These are phyloP conservation scores for Lophiotrema nucula DNA, from an alignment of 495 filamentous ascomycete genomes.

Conservation along the genomic window DNA sequence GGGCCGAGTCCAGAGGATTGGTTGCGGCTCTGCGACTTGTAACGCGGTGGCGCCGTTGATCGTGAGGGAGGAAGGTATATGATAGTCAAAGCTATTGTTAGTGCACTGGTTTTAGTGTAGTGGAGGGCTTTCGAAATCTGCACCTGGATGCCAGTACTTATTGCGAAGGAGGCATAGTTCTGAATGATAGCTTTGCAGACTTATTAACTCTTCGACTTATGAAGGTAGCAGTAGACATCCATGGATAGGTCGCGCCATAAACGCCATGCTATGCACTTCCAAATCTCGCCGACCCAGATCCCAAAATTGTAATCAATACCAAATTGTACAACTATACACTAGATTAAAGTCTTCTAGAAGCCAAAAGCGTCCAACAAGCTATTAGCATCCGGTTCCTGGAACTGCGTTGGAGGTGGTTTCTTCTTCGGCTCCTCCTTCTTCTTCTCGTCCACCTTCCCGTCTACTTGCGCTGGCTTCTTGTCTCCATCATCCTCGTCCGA, in stretches of 20 bases:
- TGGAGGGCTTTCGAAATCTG: no score
- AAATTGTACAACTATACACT: background rate
- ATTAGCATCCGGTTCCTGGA: slow-evolving; percentile 80
- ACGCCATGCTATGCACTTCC: slow-evolving; percentile 1
- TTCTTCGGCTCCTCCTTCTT: slow-evolving; percentile 39
- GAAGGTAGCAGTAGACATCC: no score
- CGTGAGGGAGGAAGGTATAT: no score
- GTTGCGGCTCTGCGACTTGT: no score
- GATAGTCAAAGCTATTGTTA: no score
- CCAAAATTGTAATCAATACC: background rate
- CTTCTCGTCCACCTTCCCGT: slow-evolving; percentile 33
- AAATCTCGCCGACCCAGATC: background rate
- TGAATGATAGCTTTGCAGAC: no score
- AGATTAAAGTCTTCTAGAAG: slow-evolving; percentile 35
- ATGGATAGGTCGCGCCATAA: background rate
- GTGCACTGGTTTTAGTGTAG: no score
- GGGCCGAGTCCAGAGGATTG: no score
- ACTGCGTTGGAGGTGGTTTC: slow-evolving; percentile 72
- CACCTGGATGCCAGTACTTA: no score
- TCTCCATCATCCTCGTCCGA: slow-evolving; percentile 13
- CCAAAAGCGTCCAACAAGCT: slow-evolving; percentile 56
- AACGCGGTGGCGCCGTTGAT: no score
- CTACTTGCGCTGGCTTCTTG: slow-evolving; percentile 9
- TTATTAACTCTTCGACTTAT: no score
- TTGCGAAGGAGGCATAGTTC: no score